Base-by-base conservation (phyloP, 306 rosid genomes). In the Biancaea sappan region DNA sequence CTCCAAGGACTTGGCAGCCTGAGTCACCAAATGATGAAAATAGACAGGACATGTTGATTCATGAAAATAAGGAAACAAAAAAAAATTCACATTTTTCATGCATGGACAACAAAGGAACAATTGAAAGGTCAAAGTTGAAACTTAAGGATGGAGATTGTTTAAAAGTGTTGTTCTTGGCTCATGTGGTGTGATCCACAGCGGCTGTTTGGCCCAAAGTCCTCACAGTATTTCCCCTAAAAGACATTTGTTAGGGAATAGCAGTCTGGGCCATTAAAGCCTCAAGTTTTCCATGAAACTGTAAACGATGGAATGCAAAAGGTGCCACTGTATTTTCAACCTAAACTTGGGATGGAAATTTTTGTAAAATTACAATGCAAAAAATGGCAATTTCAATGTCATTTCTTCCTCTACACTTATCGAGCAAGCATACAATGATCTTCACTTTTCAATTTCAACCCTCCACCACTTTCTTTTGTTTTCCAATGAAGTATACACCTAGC, bases 1-100 rank as follows among this genome's bases (percentile, higher is more conserved):
- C 86, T 94, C 97, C 86, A 91, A 82, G 29, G 85, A 59, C 85
- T 89, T 89, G n/a, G 96, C 96, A 82, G 57, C 96, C 96, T 72
- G 86, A 76, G 59, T 75, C 73, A 76, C 64, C 79, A 60, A 72
- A 80, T 59, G 11, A 58, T 51, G 29, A 31, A 29, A 58, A 58
- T 47, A 59, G 34, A 57, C 50, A 26, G 48, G n/a, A 9, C 24
- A 19, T 18, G 48, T 10, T 54, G 12, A 31, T 61, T 19, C 28
- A 5, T 26, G 6, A 21, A 73, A 18, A 14, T 13, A 21, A 22
- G 13, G 15, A 10, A 41, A 9, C 13, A 43, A 43, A 37, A 9
- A 37, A 43, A 48, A 13, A 22, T 26, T 66, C 18, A 56, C 28
- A 43, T 28, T 15, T 52, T 21, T 59, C 44, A 8, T 32, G 31